Base-by-base conservation (phyloP, 768 basidiomycete species). In the Lactarius hatsudake region DNA sequence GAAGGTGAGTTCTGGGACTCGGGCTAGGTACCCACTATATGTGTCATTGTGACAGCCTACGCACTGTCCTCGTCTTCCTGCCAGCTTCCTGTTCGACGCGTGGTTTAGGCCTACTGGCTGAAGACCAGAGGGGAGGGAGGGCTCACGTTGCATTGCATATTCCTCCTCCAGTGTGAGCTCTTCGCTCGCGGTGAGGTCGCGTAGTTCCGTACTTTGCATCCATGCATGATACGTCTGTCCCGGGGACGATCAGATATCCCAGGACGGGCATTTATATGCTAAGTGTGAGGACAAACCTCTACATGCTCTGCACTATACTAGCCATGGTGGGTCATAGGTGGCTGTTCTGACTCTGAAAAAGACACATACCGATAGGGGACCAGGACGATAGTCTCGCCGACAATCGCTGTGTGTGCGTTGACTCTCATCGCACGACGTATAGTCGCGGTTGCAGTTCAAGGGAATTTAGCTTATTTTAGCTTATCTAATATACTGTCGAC, bases 81-180 rank as follows among this genome's bases (percentile, higher is more conserved):
- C 95, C 96, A 97, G 76, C 89, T 93, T 59, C 79, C 93, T 96
- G 71, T 18, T 56, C 36, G 40, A 2, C 55, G 34, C 4, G 17
- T 8, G 1, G 45, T 18, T 23, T 23, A 59, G 30, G 26, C 40
- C 20, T n/a, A 20, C 12, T 53, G 61, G 59, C 30, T 43, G 60
- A 38, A 34, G 36, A 56, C 9, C 34, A 17, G 45, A 26, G 45
- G 2, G 34, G 15, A 17, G 23, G 8, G 5, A 15, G 23, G 1
- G 75, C 83, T 67, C 72, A 94, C 94, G 80, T 75, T 96, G 94
- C 94, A 96, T 96, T 28, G 88, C 87, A 67, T 88, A 87, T 73
- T 96, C 95, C 73, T 96, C 86, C 67, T 90, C 87, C 8, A 94
- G 77, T 9, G 83, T 84, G 51, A 97, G 81, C 5, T 89, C 88